Conservation (phyloP, 1,139 yeast genomes). For the Sugiyamaella japonica region DNA sequence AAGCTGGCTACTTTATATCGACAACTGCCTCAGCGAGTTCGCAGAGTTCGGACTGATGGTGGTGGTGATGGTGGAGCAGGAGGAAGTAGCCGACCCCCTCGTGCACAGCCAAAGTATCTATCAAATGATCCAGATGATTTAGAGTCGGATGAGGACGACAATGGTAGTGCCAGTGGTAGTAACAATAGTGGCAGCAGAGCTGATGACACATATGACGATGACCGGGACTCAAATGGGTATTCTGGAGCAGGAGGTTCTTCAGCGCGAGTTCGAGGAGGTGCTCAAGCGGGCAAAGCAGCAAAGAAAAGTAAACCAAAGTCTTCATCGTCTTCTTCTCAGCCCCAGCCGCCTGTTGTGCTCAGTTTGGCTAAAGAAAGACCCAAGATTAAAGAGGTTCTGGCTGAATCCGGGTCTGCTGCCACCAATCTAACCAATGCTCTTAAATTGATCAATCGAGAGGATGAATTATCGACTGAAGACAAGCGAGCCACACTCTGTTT, state of each 20-base stretch:
- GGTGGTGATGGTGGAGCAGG: not conserved
- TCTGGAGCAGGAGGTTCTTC: slow-evolving; percentile 15
- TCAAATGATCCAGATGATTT: slow-evolving; percentile 27
- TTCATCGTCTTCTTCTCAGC: not conserved
- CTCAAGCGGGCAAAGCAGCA: not conserved
- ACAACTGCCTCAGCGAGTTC: slow-evolving; percentile 41
- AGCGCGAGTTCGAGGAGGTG: slow-evolving; percentile 22
- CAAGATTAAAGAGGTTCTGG: slow-evolving; percentile 63
- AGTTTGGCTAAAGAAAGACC: slow-evolving; percentile 74
- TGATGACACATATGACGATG: not conserved
- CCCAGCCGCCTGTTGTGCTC: slow-evolving; percentile 35
- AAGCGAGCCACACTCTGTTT: slow-evolving; percentile 59
- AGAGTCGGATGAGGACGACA: slow-evolving; percentile 22
- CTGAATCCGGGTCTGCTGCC: slow-evolving; percentile 75
- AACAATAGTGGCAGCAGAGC: not conserved
- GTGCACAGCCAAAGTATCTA: slow-evolving; percentile 29
- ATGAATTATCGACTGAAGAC: slow-evolving; percentile 61
- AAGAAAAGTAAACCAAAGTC: slow-evolving; percentile 8
- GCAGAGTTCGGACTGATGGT: slow-evolving; percentile 46
- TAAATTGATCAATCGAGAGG: slow-evolving; percentile 51
- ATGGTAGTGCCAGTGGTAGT: slow-evolving; percentile 7
- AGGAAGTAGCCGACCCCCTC: slow-evolving; percentile 26
- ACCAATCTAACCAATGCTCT: slow-evolving; percentile 70
- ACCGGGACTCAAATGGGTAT: slow-evolving; percentile 35
- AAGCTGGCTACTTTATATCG: slow-evolving; percentile 53